Percentiles rank a stretch among this genome's conserved stretches.
Evolutionary conservation across 495 filamentous ascomycete genomes (phyloP).

Genomic region (Cercophora samala): DNA sequence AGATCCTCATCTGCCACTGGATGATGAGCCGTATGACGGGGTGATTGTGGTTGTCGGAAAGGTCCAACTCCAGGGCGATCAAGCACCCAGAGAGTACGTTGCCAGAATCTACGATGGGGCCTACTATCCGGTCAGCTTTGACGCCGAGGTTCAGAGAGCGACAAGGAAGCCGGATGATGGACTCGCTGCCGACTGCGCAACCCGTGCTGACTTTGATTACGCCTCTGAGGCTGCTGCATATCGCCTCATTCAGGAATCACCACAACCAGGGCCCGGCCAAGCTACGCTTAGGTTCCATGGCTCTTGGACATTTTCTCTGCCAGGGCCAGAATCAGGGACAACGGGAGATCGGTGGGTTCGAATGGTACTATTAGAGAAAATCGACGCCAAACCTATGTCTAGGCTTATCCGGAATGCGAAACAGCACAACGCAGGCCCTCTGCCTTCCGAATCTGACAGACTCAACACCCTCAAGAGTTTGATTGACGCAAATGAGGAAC

Average conservation of each 20-base stretch:
- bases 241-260: neutral
- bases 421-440: neutral
- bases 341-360: neutral
- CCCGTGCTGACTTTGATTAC: neutral
- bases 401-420: neutral
- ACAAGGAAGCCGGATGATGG: neutral
- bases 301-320: neutral
- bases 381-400: neutral
- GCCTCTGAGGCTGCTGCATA: neutral
- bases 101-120: neutral
- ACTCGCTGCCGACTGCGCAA: neutral
- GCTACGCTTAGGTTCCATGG: neutral
- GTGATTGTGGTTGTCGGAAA: neutral
- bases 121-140: neutral
- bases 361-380: neutral
- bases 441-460: neutral
- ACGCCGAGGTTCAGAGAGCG: neutral
- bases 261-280: neutral
- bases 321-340: neutral
- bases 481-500: neutral
- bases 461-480: neutral
- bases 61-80: neutral
- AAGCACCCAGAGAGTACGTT: neutral
- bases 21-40: neutral
- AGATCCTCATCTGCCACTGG: neutral